Evolutionary conservation across 2,329 filamentous ascomycete species (phyloP).

Genomic region (Zasmidium citrigriseum): DNA sequence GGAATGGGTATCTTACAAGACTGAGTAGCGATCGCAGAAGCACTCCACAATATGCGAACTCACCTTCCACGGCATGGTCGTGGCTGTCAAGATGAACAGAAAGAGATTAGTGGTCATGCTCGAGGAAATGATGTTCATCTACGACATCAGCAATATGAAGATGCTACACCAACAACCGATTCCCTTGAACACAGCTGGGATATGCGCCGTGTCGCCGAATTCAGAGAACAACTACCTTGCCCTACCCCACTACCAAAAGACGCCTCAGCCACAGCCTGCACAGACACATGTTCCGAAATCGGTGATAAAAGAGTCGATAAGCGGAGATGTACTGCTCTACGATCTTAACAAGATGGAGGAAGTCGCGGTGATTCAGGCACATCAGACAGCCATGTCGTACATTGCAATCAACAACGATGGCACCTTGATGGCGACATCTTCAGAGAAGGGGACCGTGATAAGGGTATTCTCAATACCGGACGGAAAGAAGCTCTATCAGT

Average conservation of each 20-base stretch:
- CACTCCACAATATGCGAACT: slow-evolving; percentile 94
- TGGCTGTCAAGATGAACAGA: slow-evolving; percentile 90
- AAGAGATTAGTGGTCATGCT: slow-evolving; percentile 91
- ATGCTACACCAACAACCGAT: slow-evolving; percentile 90
- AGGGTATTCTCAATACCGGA: slow-evolving; percentile 90
- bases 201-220: slow-evolving; percentile 89
- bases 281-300: slow-evolving; percentile 84
- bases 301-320: slow-evolving; percentile 69
- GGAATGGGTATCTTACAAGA: slow-evolving; percentile 17
- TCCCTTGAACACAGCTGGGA: slow-evolving; percentile 82
- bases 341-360: slow-evolving; percentile 87
- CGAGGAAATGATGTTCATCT: slow-evolving; percentile 95
- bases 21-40: slow-evolving; percentile 47
- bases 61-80: slow-evolving; percentile 93
- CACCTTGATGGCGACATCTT: slow-evolving; percentile 87
- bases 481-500: slow-evolving; percentile 93
- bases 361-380: slow-evolving; percentile 92
- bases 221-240: slow-evolving; percentile 96
- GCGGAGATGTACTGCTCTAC: slow-evolving; percentile 89
- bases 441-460: slow-evolving; percentile 96
- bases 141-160: slow-evolving; percentile 99
- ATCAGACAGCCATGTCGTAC: slow-evolving; percentile 85
- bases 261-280: slow-evolving; percentile 40
- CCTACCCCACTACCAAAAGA: slow-evolving; percentile 77
- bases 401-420: slow-evolving; percentile 92